A percentile compares a stretch with the other conserved stretches of the same genome.
These are phyloP conservation scores for Neurospora sp. DNA, from an alignment of 495 filamentous ascomycete genomes.

Conservation along the genomic window DNA sequence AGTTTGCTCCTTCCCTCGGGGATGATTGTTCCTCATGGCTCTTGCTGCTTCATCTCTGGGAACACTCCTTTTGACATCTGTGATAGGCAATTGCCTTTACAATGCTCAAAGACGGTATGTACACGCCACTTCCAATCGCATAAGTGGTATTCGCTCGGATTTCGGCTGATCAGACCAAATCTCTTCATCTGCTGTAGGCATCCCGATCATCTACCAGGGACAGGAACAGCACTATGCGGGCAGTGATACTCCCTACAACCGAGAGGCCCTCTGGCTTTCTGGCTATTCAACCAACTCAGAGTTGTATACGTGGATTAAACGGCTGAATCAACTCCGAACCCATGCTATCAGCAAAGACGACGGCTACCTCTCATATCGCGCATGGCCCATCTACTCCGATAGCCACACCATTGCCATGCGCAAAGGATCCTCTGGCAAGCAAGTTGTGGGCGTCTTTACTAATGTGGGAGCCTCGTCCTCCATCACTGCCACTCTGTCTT, in stretches of 20 bases:
- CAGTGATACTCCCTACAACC: conserved; percentile 49
- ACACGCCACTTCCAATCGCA: conserved; percentile 8
- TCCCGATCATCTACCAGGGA: conserved; percentile 41
- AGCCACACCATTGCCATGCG: conserved; percentile 49
- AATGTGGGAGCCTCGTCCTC: conserved; percentile 44
- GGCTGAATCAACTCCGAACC: conserved; percentile 46
- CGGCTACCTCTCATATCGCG: conserved; percentile 44
- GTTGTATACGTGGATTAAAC: conserved; percentile 51
- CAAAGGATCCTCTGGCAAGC: conserved; percentile 47
- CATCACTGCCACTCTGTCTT: conserved; percentile 37
- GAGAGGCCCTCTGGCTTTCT: conserved; percentile 67
- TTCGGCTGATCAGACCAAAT: neutral
- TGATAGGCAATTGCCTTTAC: conserved; percentile 64
- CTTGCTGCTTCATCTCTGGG: neutral
- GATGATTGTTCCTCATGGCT: conserved; percentile 5
- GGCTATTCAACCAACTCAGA: conserved; percentile 47
- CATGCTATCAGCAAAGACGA: conserved; percentile 38
- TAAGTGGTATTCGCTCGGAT: neutral
- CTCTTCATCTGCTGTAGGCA: conserved; percentile 13
- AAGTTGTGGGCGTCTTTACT: conserved; percentile 51
- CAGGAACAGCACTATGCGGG: conserved; percentile 66
- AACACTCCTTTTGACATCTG: conserved; percentile 23
- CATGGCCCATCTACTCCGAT: conserved; percentile 47
- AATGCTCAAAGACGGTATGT: conserved; percentile 49
- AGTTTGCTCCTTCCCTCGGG: conserved; percentile 2